phyloP scores from a whole-genome alignment of 2,329 filamentous ascomycete genomes.

The Alternaria sp. region DNA sequence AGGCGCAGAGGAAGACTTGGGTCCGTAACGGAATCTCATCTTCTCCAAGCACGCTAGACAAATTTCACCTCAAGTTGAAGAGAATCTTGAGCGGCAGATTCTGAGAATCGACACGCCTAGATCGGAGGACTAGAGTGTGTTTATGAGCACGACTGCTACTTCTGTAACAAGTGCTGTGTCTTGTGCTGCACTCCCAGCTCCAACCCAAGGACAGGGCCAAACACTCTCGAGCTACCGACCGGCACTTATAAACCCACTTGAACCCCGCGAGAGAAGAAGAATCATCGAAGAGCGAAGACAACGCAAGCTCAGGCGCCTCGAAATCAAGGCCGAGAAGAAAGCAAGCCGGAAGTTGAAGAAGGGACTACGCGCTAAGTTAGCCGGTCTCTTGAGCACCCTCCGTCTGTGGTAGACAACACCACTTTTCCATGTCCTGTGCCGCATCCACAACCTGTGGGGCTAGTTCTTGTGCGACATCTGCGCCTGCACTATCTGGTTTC shows the following conservation, averaged over 20 bases:
- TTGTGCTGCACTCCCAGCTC: conserved; percentile 1
- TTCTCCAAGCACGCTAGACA: conserved; percentile 5
- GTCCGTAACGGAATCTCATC: background rate
- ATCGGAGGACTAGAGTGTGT: background rate
- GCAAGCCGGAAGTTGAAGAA: background rate
- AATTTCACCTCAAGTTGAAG: conserved; percentile 4
- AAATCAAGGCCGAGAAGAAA: background rate
- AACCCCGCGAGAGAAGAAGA: background rate
- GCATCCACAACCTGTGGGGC: background rate
- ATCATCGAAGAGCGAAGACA: conserved; percentile 8
- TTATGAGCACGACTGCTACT: conserved; percentile 11
- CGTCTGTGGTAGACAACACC: conserved; percentile 1
- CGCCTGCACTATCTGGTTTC: background rate
- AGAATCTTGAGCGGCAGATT: conserved; percentile 1
- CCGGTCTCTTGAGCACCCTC: conserved; percentile 1
- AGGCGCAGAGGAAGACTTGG: conserved; percentile 2
- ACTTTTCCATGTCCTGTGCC: background rate
- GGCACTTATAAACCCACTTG: background rate
- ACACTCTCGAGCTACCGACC: background rate
- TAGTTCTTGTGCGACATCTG: background rate
- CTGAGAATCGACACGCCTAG: background rate
- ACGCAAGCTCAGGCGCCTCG: background rate
- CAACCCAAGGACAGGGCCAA: conserved; percentile 2
- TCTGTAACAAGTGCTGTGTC: conserved; percentile 5
- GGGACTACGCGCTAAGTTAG: background rate